Evolutionary conservation across 1,284 basidiomycete species (phyloP), one percentile per base, ranked within the genome.

Genomic region (Cryptococcus sp.): DNA sequence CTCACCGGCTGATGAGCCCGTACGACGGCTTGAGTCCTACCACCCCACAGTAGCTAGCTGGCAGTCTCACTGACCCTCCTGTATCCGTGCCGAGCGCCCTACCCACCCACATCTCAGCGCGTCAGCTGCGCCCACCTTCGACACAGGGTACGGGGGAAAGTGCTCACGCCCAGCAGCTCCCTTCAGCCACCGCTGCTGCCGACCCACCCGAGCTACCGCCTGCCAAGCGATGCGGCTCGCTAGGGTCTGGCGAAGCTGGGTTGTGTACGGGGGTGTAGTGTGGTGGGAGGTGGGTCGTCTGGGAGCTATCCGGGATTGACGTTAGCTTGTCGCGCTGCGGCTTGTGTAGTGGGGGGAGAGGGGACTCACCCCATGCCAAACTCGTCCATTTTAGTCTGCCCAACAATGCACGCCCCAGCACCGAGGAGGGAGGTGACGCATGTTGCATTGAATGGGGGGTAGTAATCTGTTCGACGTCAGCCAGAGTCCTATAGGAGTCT

Each of bases 381-480:
- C 75, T 98, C 95, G 72, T 98, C 95, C 76, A 92, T 93, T 71
- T 97, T 97, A 0, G 93, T 88, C 77, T 95, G 95, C 2, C 91
- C 93, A 0, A 87, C 70, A 13, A 98, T 83, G 9, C 82, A 73
- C 0, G 87, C 91, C 1, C 91, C 93, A 0, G 83, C 81, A 0
- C 78, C 61, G 1, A 81, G 78, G 0, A 98, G 77, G 2, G 85
- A 76, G 1, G 77, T 62, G 0, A 97, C 89, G 4, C 88, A 88
- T 0, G 91, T 92, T 46, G 95, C 92, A 71, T 93, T 88, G 69
- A 88, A 93, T 0, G 91, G 91, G 0, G 94, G 85, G 0, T 68
- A 72, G 67, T 89, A 98, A 23, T 83, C 87, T 88, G 61, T 11
- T 37, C n/a, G 39, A 16, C 54, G 38, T 57, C 23, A 51, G 55